Percentiles rank a stretch among this genome's conserved stretches.
phyloP scores from a whole-genome alignment of 345 rosid genomes.

The Leavenworthia alabamica region DNA sequence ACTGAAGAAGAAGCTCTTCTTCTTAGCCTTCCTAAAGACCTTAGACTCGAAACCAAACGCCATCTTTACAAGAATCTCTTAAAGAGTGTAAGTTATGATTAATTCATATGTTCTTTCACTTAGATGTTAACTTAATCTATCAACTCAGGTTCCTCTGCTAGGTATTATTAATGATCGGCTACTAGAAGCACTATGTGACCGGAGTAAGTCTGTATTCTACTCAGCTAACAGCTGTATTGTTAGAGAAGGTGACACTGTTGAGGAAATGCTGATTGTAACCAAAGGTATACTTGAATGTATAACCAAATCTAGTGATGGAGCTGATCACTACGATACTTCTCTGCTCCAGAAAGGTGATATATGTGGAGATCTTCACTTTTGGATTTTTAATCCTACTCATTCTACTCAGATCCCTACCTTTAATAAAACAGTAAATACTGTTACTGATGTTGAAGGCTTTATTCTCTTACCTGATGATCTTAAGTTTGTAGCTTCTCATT shows the following conservation, averaged over 20 bases:
- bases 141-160: slow-evolving; percentile 36
- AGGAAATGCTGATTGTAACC: slow-evolving; percentile 32
- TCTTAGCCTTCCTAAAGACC: slow-evolving; percentile 19
- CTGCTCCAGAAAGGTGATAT: slow-evolving; percentile 45
- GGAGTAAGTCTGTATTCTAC: slow-evolving; percentile 19
- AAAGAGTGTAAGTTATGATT: not conserved
- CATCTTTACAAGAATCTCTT: not conserved
- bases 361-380: slow-evolving; percentile 56
- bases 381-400: not conserved
- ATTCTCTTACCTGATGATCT: slow-evolving; percentile 29
- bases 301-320: not conserved
- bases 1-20: slow-evolving; percentile 19
- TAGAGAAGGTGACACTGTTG: slow-evolving; percentile 28
- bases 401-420: not conserved
- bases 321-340: slow-evolving; percentile 36
- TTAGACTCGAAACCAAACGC: slow-evolving; percentile 6
- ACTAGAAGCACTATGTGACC: slow-evolving; percentile 28
- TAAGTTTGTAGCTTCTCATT: slow-evolving; percentile 27
- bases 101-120: not conserved
- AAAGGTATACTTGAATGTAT: slow-evolving; percentile 16
- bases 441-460: slow-evolving; percentile 34
- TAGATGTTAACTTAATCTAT: not conserved
- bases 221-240: slow-evolving; percentile 17
- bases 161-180: slow-evolving; percentile 26
- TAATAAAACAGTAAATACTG: slow-evolving; percentile 20